A percentile compares a stretch with the other conserved stretches of the same genome.
phyloP scores from a whole-genome alignment of 2,329 filamentous ascomycete genomes.

The Hypoxylon sp. region DNA sequence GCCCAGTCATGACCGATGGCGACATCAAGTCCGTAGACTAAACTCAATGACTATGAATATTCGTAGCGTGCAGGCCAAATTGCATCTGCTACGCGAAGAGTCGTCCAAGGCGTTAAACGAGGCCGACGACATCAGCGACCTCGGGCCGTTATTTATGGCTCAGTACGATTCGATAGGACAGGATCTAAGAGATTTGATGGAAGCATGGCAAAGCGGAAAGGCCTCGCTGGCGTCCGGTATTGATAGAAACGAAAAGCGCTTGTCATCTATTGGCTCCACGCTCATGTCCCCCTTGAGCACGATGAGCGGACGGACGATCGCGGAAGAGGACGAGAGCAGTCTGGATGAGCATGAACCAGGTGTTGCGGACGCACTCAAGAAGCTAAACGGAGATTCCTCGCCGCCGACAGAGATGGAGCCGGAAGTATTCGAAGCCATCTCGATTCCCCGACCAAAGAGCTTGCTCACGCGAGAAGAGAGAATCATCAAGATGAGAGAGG shows the following conservation, averaged over 20 bases:
- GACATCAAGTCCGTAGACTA: constrained; percentile 88
- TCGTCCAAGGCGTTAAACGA: constrained; percentile 84
- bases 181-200: constrained; percentile 84
- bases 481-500: constrained; percentile 88
- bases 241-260: constrained; percentile 81
- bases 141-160: constrained; percentile 82
- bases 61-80: constrained; percentile 91
- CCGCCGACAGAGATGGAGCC: constrained; percentile 73
- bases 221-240: constrained; percentile 85
- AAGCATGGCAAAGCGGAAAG: constrained; percentile 90
- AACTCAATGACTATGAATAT: constrained; percentile 92
- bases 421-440: constrained; percentile 93
- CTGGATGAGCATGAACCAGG: constrained; percentile 69
- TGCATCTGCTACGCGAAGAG: constrained; percentile 92
- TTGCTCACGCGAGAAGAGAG: constrained; percentile 87
- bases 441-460: constrained; percentile 78
- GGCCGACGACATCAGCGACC: constrained; percentile 78
- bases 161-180: constrained; percentile 96
- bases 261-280: constrained; percentile 72
- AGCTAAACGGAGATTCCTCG: constrained; percentile 79
- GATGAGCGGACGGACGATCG: constrained; percentile 76
- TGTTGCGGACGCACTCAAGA: constrained; percentile 75
- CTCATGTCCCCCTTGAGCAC: constrained; percentile 72
- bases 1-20: constrained; percentile 85
- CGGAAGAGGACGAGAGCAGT: constrained; percentile 69